A percentile compares a stretch with the other conserved stretches of the same genome.
Conservation (phyloP, 1,284 basidiomycete genomes). For the Caloboletus firmus region DNA sequence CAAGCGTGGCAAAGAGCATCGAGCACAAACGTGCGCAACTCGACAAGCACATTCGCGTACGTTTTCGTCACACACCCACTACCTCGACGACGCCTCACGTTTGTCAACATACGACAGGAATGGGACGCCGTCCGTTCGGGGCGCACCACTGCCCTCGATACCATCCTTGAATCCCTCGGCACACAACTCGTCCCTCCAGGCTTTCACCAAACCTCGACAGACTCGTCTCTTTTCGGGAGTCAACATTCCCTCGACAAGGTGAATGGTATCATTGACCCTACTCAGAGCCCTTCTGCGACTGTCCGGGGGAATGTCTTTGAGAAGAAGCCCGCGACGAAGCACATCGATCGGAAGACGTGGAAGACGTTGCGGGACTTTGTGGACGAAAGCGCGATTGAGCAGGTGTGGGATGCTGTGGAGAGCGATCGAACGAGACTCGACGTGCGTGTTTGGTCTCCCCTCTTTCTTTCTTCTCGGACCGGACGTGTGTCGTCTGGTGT, state of each 20-base stretch:
- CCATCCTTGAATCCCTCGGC: conserved; percentile 67
- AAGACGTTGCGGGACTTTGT: conserved; percentile 81
- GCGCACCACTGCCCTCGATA: conserved; percentile 61
- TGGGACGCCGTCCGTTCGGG: conserved; percentile 65
- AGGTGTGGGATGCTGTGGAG: conserved; percentile 69
- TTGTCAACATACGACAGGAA: conserved; percentile 51
- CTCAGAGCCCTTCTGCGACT: conserved; percentile 49
- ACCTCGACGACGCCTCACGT: not conserved
- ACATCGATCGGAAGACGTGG: conserved; percentile 59
- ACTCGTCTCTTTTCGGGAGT: conserved; percentile 73
- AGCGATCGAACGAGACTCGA: conserved; percentile 64
- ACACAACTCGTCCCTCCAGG: conserved; percentile 70
- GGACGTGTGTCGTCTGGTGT: not conserved
- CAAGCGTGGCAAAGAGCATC: conserved; percentile 67
- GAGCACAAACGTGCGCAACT: conserved; percentile 65
- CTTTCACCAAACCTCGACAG: conserved; percentile 65
- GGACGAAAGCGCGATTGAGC: conserved; percentile 75
- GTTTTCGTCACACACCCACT: conserved; percentile 21
- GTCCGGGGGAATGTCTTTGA: conserved; percentile 37
- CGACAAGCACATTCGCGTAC: conserved; percentile 59
- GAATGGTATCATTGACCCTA: conserved; percentile 32
- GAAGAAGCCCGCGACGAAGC: conserved; percentile 31
- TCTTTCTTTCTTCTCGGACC: not conserved
- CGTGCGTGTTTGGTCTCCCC: conserved; percentile 41
- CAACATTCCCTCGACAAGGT: conserved; percentile 56